Percentiles rank a stretch among this genome's conserved stretches.
Conservation (phyloP, 192 early-diverging fungal species). For the Coemansia sp. region DNA sequence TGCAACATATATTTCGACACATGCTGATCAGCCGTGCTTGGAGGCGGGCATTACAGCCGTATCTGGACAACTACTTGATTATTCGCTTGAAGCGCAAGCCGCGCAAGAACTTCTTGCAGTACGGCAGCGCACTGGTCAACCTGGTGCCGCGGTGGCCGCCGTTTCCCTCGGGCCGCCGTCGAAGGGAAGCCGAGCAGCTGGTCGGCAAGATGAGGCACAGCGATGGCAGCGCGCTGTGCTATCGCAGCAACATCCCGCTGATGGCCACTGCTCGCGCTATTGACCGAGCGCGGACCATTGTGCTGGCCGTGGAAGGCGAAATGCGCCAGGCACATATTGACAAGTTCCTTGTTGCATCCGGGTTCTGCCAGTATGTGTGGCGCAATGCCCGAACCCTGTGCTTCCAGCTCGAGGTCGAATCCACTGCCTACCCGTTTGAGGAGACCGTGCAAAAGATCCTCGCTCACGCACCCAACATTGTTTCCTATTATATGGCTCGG, state of each 20-base stretch:
- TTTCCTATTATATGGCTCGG: constrained; percentile 11
- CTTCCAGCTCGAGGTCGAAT: constrained; percentile 16
- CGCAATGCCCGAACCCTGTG: constrained; percentile 10
- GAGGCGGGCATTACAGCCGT: constrained; percentile 12
- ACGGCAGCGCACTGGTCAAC: constrained; percentile 1
- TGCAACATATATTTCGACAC: constrained; percentile 16
- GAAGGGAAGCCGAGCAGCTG: not conserved
- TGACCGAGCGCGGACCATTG: constrained; percentile 16
- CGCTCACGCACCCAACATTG: constrained; percentile 16
- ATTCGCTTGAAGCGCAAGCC: constrained; percentile 11
- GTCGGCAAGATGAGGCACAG: constrained; percentile 7
- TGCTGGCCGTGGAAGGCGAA: constrained; percentile 12
- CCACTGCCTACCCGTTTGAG: not conserved
- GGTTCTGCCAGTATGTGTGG: constrained; percentile 13
- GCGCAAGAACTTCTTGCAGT: not conserved
- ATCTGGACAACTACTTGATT: constrained; percentile 17
- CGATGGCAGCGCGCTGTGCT: constrained; percentile 8
- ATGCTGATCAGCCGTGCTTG: constrained; percentile 13
- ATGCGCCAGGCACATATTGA: constrained; percentile 9
- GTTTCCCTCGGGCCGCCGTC: not conserved
- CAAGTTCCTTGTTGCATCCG: constrained; percentile 3
- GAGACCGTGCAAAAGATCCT: constrained; percentile 10
- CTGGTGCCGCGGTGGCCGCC: constrained; percentile 1
- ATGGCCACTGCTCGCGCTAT: constrained; percentile 3
- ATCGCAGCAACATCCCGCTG: constrained; percentile 20